phyloP scores from a whole-genome alignment of 169 alveolate genomes.

The Plasmodium adleri region DNA sequence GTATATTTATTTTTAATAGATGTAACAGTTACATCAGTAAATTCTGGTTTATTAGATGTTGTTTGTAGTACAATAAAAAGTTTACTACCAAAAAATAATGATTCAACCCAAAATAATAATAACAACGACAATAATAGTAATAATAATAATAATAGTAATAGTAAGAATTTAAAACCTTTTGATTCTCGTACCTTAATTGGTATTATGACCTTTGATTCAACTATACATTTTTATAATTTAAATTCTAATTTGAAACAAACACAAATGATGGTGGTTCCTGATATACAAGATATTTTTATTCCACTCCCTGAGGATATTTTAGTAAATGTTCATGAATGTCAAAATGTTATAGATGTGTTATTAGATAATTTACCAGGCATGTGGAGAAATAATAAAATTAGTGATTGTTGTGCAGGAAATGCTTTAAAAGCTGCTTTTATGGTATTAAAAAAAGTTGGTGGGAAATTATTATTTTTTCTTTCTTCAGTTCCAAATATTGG shows the following conservation, averaged over 20 bases:
- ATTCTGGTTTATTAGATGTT: conserved; percentile 92
- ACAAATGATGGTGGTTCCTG: conserved; percentile 94
- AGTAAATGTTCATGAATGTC: conserved; percentile 89
- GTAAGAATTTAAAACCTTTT: conserved; percentile 53
- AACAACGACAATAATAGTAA: neutral
- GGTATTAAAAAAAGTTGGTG: conserved; percentile 95
- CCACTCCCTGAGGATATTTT: conserved; percentile 95
- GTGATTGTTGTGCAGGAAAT: conserved; percentile 89
- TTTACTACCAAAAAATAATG: conserved; percentile 54
- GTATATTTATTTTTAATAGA: conserved; percentile 93
- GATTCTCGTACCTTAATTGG: conserved; percentile 94
- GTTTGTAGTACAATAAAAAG: conserved; percentile 91
- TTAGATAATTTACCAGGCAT: conserved; percentile 90
- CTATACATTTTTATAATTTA: conserved; percentile 95
- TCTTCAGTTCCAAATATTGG: conserved; percentile 90
- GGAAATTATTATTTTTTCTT: conserved; percentile 91
- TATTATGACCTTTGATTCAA: conserved; percentile 95
- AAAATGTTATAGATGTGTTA: conserved; percentile 76
- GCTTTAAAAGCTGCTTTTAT: conserved; percentile 93
- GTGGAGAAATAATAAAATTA: conserved; percentile 90
- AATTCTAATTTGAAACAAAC: conserved; percentile 88
- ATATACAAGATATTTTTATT: conserved; percentile 92
- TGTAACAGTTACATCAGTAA: conserved; percentile 92
- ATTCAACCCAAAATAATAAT: neutral
- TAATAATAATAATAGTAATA: conserved; percentile 43